These are phyloP conservation scores for Yamadazyma sp. DNA, from an alignment of 1,139 yeast genomes.

Conservation along the genomic window DNA sequence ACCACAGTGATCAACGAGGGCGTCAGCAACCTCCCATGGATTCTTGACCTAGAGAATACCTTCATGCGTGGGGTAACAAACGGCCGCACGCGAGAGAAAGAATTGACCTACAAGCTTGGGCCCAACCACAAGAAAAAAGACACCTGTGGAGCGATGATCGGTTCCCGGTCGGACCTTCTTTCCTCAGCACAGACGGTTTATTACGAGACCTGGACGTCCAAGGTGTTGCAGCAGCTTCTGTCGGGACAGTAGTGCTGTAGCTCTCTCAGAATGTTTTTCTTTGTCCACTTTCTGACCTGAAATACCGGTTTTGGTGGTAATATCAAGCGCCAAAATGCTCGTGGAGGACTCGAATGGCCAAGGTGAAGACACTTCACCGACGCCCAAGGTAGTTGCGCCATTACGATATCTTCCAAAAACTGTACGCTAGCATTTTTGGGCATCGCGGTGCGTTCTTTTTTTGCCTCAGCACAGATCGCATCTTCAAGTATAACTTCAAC, in stretches of 20 bases:
- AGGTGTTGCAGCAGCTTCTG: constrained; percentile 10
- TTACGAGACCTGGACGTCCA: constrained; percentile 31
- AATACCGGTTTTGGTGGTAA: too few species aligned
- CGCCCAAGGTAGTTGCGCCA: too few species aligned
- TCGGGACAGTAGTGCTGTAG: too few species aligned
- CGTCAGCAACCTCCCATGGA: constrained; percentile 58
- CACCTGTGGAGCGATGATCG: constrained; percentile 37
- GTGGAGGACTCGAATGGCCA: too few species aligned
- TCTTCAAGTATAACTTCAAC: constrained; percentile 2
- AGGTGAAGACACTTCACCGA: too few species aligned
- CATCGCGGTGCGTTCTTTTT: background rate
- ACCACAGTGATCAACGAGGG: constrained; percentile 52
- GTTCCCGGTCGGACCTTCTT: constrained; percentile 30
- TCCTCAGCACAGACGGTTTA: constrained; percentile 30
- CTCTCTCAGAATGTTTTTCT: too few species aligned
- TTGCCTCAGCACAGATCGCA: constrained; percentile 4
- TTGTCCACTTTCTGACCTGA: too few species aligned
- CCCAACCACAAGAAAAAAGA: constrained; percentile 31
- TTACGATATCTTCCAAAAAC: too few species aligned
- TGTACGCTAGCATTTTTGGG: too few species aligned
- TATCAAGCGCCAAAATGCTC: too few species aligned
- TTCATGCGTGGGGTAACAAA: constrained; percentile 31
- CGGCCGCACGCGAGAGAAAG: constrained; percentile 24
- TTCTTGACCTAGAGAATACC: constrained; percentile 40
- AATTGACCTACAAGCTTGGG: constrained; percentile 33